phyloP scores from a whole-genome alignment of 139 green algal species.

The Chlamydomonas schloesseri region DNA sequence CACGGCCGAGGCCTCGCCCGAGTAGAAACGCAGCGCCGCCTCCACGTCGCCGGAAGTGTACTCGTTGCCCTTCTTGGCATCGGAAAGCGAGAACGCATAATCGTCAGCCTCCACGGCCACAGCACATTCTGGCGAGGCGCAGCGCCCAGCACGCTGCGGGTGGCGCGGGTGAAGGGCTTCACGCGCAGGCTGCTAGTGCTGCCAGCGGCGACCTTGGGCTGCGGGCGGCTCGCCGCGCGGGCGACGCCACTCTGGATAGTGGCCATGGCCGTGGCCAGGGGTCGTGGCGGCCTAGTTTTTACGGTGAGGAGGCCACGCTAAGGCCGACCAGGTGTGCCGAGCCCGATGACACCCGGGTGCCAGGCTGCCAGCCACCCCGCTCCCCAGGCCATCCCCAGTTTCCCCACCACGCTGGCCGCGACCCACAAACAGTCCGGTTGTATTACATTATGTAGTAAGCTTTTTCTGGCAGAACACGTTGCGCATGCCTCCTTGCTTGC shows the following conservation, averaged over 20 bases:
- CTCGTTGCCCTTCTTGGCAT: slow-evolving; percentile 60
- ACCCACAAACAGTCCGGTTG: no score
- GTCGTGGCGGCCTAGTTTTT: not conserved
- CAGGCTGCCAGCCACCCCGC: no score
- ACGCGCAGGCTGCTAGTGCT: slow-evolving; percentile 31
- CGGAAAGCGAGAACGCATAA: slow-evolving; percentile 56
- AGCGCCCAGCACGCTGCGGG: slow-evolving; percentile 12
- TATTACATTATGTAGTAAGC: no score
- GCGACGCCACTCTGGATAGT: not conserved
- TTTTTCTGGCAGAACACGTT: no score
- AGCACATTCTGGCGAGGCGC: not conserved
- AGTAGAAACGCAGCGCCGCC: slow-evolving; percentile 51
- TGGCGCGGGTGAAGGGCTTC: slow-evolving; percentile 24
- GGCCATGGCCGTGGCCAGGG: slow-evolving; percentile 1
- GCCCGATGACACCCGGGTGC: no score
- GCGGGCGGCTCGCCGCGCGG: not conserved
- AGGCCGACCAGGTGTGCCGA: not conserved
- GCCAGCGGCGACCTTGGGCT: slow-evolving; percentile 30
- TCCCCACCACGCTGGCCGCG: no score
- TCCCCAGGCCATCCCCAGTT: no score
- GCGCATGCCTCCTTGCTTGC: no score
- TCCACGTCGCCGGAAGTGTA: slow-evolving; percentile 57
- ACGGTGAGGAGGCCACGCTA: slow-evolving; percentile 1
- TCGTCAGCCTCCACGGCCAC: slow-evolving; percentile 36
- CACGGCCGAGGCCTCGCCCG: slow-evolving; percentile 37